Base-by-base conservation (phyloP, 352 stramenopile species). In the Phytophthora kernoviae region DNA sequence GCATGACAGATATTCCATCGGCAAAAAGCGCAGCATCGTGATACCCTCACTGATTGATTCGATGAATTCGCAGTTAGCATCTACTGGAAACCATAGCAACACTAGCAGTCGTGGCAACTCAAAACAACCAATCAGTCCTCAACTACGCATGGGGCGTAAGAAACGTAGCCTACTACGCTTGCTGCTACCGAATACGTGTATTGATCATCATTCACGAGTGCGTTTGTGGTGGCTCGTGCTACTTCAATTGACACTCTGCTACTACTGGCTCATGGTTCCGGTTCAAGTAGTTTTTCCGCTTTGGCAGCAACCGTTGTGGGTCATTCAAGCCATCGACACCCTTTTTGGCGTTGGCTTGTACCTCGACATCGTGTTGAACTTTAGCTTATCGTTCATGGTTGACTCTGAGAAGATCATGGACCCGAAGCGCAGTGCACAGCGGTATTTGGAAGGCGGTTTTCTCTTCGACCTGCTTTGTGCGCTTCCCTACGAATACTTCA, bases 371-470 rank as follows among this genome's bases (percentile, higher is more conserved):
- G 61, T 86, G n/a, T 21, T 87, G 5, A 90, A 88, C 48, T 74
- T 87, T 21, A 84, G 77, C 11, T 57, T 88, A 0, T 84, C 78
- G 5, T 90, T 81, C 54, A 70, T 57, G 4, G 41, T 67, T 7
- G 58, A 88, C 32, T 64, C 75, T 1, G 81, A 90, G 39, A 87
- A 81, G 30, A 88, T 88, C 22, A 60, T 75, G 32, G 62, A 84
- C 15, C 56, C 81, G 2, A 57, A 49, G 7, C 56, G 63, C 40
- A 87, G 72, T 34, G 70, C 77, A 0, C n/a, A 34, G 4, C 58
- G 61, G 27, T 90, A 90, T 49, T 11, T 88, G 2, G 11, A 44
- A 4, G 49, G 65, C 10, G 26, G 52, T 0, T 87, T 88, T 30
- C 2, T 66, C 0, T 55, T 83, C 18, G 81, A 90, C 21, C 20